Base-by-base conservation (phyloP, 192 early-diverging fungal genomes). In the Coemansia guatemalensis region DNA sequence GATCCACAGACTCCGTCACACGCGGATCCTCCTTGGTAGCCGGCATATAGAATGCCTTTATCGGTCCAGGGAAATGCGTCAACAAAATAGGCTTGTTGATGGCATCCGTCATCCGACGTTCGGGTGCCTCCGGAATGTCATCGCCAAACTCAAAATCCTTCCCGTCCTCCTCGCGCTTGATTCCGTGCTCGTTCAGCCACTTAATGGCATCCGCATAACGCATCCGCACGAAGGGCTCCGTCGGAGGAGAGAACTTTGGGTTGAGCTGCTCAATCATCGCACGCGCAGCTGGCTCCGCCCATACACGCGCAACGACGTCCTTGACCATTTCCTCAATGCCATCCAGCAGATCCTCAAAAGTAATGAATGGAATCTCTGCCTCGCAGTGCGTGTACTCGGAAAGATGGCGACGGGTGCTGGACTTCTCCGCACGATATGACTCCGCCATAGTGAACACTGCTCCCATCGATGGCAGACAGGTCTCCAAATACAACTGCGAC, bases 41-140 rank as follows among this genome's bases (percentile, higher is more conserved):
- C 81, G 97, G 96, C 97, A 99, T 99, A 83, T 99, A 99, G 88
- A 99, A 99, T 5, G 88, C 83, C 89, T 99, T 99, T 82, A 98
- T 95, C 52, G 96, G 91, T 26, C 85, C 90, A n/a, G 97, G 97
- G 89, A 99, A 99, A 49, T 89, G 88, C 74, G 89, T 92, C 49
- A 99, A 82, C 67, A 99, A 84, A 62, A 99, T 98, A 29, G 97
- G 97, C 66, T 90, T 87, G 74, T 85, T 85, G 70, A 99, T 97
- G 52, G 94, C 86, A 80, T 99, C 95, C n/a, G 96, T 99, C 98
- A 99, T 99, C 63, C 82, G 75, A 64, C 98, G 92, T 81, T 99
- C 98, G 32, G 98, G 96, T 30, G 90, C 85, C 79, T 99, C 98
- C 35, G 96, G 95, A 67, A 99, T 99, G 75, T 99, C 98, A 62